Base-by-base conservation (phyloP, 2,329 filamentous ascomycete genomes). In the Paracoccidioides lutzii region DNA sequence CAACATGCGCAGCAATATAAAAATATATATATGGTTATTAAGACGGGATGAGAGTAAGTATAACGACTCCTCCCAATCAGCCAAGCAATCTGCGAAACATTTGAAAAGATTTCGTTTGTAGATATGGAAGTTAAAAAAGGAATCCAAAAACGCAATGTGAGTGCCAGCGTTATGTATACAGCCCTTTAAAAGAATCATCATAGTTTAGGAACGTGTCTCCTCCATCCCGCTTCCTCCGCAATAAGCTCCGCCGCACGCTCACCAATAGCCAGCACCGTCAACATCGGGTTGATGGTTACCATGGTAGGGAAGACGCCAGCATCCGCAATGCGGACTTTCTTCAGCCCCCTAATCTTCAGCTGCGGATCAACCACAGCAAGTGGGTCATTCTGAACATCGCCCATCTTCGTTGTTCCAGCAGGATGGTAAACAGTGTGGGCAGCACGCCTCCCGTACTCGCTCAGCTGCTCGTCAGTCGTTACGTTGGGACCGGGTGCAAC, bases 391-490 rank as follows among this genome's bases (percentile, higher is more conserved):
- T 69, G 70, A 4, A 86, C 72, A 65, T 90, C 83, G 38, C 88
- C 88, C 89, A 95, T 95, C 78, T 90, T 90, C 55, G 88, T 93
- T 15, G 89, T 95, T 53, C 89, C 89, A 10, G 87, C 85, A 0
- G 89, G 89, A 71, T 95, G 89, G 73, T 95, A 95, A 35, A 95
- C 88, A 1, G 89, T 95, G 71, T 95, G 89, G 4, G 88, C 88
- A 4, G 80, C 89, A 48, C 82, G 80, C 49, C 89, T 81, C 40
- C 86, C 89, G 69, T 95, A 95, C 73, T 90, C 83, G 68, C 80
- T 84, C 7, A 95, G 78, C 55, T 86, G 85, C 71, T 90, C 88
- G 66, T 95, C 88, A 5, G 82, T 84, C 68, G 87, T 81, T 43
- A 88, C 71, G 42, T 79, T 75, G 10, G 84, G 85, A 3, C 88